Conservation (phyloP, 106 monocot species). For the Xerophyta viscosa region DNA sequence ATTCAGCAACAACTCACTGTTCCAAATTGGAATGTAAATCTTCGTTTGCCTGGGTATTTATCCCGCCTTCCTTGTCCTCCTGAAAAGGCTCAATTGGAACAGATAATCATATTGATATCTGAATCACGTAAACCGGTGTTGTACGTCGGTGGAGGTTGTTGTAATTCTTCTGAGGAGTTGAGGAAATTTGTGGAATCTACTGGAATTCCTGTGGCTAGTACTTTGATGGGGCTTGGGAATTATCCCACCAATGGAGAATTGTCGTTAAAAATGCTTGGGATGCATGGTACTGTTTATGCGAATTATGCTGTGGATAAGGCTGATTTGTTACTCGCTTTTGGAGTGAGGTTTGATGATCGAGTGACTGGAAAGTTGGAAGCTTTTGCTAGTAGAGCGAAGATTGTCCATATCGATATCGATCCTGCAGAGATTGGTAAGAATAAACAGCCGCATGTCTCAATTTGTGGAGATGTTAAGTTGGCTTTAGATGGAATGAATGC, state of each 20-base stretch:
- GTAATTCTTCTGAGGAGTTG: constrained; percentile 50
- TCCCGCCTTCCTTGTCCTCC: constrained; percentile 68
- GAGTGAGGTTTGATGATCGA: constrained; percentile 87
- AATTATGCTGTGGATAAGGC: constrained; percentile 79
- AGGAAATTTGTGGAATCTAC: constrained; percentile 58
- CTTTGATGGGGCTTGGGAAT: constrained; percentile 81
- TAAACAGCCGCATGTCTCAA: constrained; percentile 81
- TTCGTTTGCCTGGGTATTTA: constrained; percentile 46
- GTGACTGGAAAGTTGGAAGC: constrained; percentile 88
- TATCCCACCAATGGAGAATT: constrained; percentile 42
- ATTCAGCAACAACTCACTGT: constrained; percentile 80
- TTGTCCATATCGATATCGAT: constrained; percentile 92
- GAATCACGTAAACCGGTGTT: constrained; percentile 59
- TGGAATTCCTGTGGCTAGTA: constrained; percentile 76
- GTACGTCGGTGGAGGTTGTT: constrained; percentile 85
- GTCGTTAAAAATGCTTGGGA: constrained; percentile 86
- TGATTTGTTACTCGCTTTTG: constrained; percentile 86
- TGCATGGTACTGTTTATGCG: constrained; percentile 89
- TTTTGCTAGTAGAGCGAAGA: constrained; percentile 85
- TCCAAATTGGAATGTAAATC: constrained; percentile 39
- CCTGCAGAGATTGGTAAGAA: constrained; percentile 96
- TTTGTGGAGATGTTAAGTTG: constrained; percentile 72
- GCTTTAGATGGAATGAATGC: constrained; percentile 55
- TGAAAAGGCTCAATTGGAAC: constrained; percentile 26
- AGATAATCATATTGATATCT: constrained; percentile 45